Evolutionary conservation across 176 grass and related monocot species (phyloP), one percentile per base, ranked within the genome.

Genomic region (Luzula sylvatica): DNA sequence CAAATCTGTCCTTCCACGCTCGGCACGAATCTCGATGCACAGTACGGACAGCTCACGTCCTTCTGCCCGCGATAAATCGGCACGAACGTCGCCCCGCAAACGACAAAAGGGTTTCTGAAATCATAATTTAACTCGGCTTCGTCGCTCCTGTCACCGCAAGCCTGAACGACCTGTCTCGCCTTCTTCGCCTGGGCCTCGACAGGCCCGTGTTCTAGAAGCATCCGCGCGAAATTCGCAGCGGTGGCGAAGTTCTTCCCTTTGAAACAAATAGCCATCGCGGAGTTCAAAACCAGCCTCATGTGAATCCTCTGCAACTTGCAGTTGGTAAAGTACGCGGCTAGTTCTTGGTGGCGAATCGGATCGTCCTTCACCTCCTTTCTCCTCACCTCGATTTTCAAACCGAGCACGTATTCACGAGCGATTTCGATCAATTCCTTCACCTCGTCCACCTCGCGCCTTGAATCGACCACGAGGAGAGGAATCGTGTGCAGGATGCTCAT

Each of bases 31-130:
- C 71, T 58, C 55, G 75, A 76, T 22, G 56, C 58, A n/a, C 92
- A 98, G 55, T 98, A 98, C 0, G 92, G 85, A 61, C 92, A 98
- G 22, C 81, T 79, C 25, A 98, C 53, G 38, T 86, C 92, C 74
- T 83, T 98, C 70, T 98, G 92, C 27, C 92, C 92, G 28, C 92
- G 85, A 68, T 96, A 96, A 35, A 96, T 96, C 2, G 85, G 92
- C 66, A 86, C 81, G 26, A 61, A 80, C 3, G 84, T 96, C 15
- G 81, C 41, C 28, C 92, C 92, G 30, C 92, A 96, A 26, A 96
- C 85, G 20, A 96, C 78, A 32, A 96, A 96, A 9, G 92, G 92
- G 51, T 96, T 96, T 66, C 92, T 90, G 51, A 66, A 96, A 57
- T 96, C 92, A 29, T 86, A 96, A 52, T 96, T 90, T 22, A 96